Conservation (phyloP, 148 eudicot species). For the Dianthus caryophyllus region DNA sequence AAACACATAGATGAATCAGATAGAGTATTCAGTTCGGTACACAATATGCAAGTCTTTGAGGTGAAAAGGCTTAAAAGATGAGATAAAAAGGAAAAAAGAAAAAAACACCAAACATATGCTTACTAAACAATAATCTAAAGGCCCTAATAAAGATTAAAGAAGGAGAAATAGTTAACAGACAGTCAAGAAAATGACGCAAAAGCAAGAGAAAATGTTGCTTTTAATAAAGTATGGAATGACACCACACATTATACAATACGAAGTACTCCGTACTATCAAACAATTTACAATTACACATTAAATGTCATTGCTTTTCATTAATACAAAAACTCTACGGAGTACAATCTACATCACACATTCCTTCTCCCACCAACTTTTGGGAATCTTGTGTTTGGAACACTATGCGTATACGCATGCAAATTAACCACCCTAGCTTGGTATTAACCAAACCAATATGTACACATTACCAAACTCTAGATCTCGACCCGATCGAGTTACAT, state of each 20-base stretch:
- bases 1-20: too few species aligned
- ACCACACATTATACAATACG: conserved; percentile 6
- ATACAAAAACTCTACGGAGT: too few species aligned
- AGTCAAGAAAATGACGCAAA: conserved; percentile 15
- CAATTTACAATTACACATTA: too few species aligned
- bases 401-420: conserved; percentile 6
- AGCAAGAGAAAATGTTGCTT: conserved; percentile 21
- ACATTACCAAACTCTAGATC: conserved; percentile 4
- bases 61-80: not conserved
- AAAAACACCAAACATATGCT: too few species aligned
- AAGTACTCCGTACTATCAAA: not conserved
- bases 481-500: conserved; percentile 5
- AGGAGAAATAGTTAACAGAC: not conserved
- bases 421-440: too few species aligned
- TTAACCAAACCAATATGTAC: not conserved
- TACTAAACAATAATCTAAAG: not conserved
- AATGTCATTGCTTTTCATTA: not conserved
- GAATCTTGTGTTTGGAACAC: conserved; percentile 38
- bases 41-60: not conserved
- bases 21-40: too few species aligned
- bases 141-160: too few species aligned
- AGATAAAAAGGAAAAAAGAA: not conserved
- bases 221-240: conserved; percentile 16
- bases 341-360: conserved; percentile 13
- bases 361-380: conserved; percentile 27